Evolutionary conservation across 345 rosid species (phyloP), one percentile per base, ranked within the genome.

Genomic region (Iberis pinnata): DNA sequence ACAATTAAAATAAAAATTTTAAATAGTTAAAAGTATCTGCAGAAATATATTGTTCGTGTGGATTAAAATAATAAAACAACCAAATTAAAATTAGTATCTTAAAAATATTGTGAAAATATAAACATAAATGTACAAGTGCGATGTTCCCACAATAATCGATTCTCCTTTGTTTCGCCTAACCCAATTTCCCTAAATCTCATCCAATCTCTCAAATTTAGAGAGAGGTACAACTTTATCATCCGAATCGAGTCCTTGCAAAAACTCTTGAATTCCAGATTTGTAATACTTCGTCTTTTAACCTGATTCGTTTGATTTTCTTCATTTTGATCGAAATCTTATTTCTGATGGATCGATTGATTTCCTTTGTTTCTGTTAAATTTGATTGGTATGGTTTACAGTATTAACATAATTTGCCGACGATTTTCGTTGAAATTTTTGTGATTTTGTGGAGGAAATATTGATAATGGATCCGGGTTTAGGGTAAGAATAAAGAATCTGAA

Each of bases 241-340:
- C 71, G 9, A 67, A 65, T 61, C n/a, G n/a, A n/a, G n/a, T n/a
- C n/a, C 74, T 64, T 50, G 47, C 19, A 47, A 53, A 26, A 43
- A 16, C 46, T 63, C 31, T 12, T 60, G 5, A 18, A 15, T 7
- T 40, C 66, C 58, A 65, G 44, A 49, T 70, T 65, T 53, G 80
- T 81, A 78, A 81, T 66, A 27, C 40, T 60, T 54, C 60, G 19
- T 56, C 73, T 68, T 43, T 15, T 32, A 27, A 17, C 27, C 7
- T n/a, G 4, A 63, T 25, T 18, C 9, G 3, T 35, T 19, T 16
- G 49, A 43, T 53, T 35, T 32, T 17, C 18, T 32, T 29, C 57
- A 24, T 46, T 51, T 29, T 42, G 12, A 57, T 43, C 57, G 45
- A 14, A 56, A 26, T 44, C 32, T 49, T n/a, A 12, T 8, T 39